Evolutionary conservation across 495 filamentous ascomycete genomes (phyloP), one percentile per base, ranked within the genome.

Genomic region (Lasiosphaeria ovina): DNA sequence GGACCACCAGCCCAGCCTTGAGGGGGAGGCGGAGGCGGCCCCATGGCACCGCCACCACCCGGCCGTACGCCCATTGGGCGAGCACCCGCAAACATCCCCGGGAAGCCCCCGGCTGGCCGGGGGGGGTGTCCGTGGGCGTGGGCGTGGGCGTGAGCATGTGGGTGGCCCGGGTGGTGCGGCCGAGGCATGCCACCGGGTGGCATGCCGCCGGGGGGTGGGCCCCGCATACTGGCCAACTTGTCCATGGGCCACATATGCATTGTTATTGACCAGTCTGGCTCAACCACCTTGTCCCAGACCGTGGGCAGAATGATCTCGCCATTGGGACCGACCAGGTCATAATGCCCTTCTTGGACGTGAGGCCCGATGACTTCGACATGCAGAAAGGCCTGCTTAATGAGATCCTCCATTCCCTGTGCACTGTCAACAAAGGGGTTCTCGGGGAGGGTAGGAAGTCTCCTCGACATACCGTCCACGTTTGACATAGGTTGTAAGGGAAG

Each of bases 211-310:
- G 24, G 24, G 24, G 24, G 24, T 24, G 62, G 64, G 31, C 36
- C 36, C 32, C 64, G 54, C 9, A 45, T 59, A 6, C 54, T 65
- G 2, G 71, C 67, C n/a, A 63, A 59, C 62, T 75, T 75, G 32
- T 81, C 79, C 79, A 96, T 89, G 5, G 93, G 92, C 93, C 93
- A 97, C 91, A 97, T 94, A 63, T 95, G 90, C 93, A 97, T 97
- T 3, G 87, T 92, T 66, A 97, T 88, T 44, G 83, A 80, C 91
- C 90, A 96, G 70, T 93, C 91, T 6, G 91, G 91, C 73, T 94
- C 84, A 49, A 96, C 76, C 51, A 92, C 86, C 55, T 85, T 90
- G 59, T 94, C 91, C 91, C 91, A 96, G 7, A 94, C 85, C 61
- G 89, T 84, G 6, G 90, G 91, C 24, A 96, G 85, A 63, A 96